phyloP scores from a whole-genome alignment of 2,329 filamentous ascomycete species.

The Diaporthe citri region DNA sequence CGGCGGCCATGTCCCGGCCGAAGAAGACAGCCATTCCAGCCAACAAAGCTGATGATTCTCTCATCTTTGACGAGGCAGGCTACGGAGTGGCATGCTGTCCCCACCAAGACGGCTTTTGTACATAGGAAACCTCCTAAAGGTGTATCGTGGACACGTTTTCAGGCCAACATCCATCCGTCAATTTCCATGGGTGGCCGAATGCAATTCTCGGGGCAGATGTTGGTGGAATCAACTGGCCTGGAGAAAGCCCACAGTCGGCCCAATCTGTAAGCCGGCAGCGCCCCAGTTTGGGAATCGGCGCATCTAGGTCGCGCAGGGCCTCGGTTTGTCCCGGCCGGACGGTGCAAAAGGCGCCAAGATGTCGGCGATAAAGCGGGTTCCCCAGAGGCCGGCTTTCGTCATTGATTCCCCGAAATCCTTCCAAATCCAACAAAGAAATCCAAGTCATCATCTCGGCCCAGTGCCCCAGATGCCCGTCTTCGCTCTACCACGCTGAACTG shows the following conservation, averaged over 20 bases:
- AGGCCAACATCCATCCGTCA: background rate
- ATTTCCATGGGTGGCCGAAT: background rate
- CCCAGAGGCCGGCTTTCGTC: conserved; percentile 14
- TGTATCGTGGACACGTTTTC: background rate
- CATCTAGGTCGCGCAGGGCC: background rate
- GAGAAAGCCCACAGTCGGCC: background rate
- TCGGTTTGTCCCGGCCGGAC: conserved; percentile 8
- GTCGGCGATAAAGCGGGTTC: conserved; percentile 21
- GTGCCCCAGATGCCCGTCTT: conserved; percentile 9
- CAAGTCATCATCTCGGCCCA: background rate
- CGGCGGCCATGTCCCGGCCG: background rate
- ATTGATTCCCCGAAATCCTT: conserved; percentile 18
- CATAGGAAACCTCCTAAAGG: background rate
- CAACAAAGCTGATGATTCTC: background rate
- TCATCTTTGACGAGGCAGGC: background rate
- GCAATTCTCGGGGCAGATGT: background rate
- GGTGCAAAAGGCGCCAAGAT: conserved; percentile 3
- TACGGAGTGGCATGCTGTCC: background rate
- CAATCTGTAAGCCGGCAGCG: background rate
- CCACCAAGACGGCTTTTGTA: background rate
- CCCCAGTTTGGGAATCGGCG: background rate
- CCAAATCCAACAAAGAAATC: background rate
- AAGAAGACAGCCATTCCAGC: background rate
- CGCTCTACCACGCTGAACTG: conserved; percentile 8
- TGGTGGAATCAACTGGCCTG: background rate